phyloP scores from a whole-genome alignment of 2,329 filamentous ascomycete genomes.

The Trematosphaeria pertusa region DNA sequence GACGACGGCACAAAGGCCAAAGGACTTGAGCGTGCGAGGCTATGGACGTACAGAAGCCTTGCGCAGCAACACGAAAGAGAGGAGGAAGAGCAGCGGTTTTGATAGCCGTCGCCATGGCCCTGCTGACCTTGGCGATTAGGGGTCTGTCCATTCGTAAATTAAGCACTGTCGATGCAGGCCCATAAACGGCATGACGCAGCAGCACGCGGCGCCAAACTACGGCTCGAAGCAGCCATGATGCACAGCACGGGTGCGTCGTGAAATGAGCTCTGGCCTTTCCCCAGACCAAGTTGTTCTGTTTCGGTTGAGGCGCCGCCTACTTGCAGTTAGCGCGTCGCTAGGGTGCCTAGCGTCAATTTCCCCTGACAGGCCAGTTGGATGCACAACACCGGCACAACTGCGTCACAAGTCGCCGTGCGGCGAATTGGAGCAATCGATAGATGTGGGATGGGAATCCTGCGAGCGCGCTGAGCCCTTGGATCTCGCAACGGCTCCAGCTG shows the following conservation, averaged over 20 bases:
- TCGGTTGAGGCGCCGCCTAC: constrained; percentile 1
- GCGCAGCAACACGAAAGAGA: constrained; percentile 32
- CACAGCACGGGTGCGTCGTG: constrained; percentile 26
- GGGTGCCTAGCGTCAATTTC: constrained; percentile 13
- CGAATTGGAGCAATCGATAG: constrained; percentile 6
- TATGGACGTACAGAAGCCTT: constrained; percentile 41
- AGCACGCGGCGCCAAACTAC: constrained; percentile 24
- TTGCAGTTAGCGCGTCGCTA: constrained; percentile 6
- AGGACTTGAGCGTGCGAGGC: constrained; percentile 40
- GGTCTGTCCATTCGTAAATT: constrained; percentile 35
- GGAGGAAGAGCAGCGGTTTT: constrained; percentile 39
- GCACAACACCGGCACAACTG: constrained; percentile 20
- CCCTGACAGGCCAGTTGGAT: constrained; percentile 17
- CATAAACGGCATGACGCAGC: constrained; percentile 31
- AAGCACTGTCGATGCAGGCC: constrained; percentile 25
- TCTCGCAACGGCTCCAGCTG: constrained; percentile 6
- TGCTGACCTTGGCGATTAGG: constrained; percentile 32
- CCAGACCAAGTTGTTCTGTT: not conserved
- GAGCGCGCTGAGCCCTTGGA: not conserved
- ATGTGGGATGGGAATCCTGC: not conserved
- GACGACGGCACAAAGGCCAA: constrained; percentile 45
- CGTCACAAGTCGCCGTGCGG: constrained; percentile 8
- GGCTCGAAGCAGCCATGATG: constrained; percentile 32
- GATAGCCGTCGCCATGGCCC: constrained; percentile 30
- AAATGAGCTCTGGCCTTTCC: constrained; percentile 46